Conservation (phyloP, 352 stramenopile genomes). For the Plasmopara muralis region DNA sequence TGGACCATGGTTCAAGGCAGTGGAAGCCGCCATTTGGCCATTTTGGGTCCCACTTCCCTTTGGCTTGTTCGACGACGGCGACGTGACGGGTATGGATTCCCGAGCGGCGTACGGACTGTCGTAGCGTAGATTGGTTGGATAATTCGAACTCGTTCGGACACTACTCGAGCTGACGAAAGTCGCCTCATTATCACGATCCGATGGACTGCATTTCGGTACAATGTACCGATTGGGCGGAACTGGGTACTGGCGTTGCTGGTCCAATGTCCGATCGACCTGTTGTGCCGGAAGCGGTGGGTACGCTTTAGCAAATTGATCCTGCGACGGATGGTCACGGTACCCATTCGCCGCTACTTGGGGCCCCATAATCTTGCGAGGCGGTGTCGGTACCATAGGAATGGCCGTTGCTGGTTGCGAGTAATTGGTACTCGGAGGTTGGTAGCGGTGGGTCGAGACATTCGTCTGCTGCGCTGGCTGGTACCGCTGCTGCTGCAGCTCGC, state of each 20-base stretch:
- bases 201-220: background rate
- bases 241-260: constrained; percentile 10
- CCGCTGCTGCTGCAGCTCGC: constrained; percentile 33
- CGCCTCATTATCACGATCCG: background rate
- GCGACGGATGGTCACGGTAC: no score
- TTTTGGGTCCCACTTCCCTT: no score
- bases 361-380: constrained; percentile 23
- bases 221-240: constrained; percentile 22
- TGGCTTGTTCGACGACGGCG: no score
- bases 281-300: constrained; percentile 23
- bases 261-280: constrained; percentile 3
- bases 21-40: constrained; percentile 12
- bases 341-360: constrained; percentile 23
- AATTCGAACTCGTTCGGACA: no score
- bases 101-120: no score
- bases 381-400: constrained; percentile 9
- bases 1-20: constrained; percentile 12
- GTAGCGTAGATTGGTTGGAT: no score
- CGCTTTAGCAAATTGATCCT: constrained; percentile 4
- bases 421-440: constrained; percentile 13
- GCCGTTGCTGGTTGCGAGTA: constrained; percentile 18
- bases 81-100: no score
- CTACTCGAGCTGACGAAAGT: constrained; percentile 19
- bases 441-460: constrained; percentile 23
- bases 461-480: constrained; percentile 39